Evolutionary conservation across 2,329 filamentous ascomycete species (phyloP), one percentile per base, ranked within the genome.

Genomic region (Trichoderma hamatum): DNA sequence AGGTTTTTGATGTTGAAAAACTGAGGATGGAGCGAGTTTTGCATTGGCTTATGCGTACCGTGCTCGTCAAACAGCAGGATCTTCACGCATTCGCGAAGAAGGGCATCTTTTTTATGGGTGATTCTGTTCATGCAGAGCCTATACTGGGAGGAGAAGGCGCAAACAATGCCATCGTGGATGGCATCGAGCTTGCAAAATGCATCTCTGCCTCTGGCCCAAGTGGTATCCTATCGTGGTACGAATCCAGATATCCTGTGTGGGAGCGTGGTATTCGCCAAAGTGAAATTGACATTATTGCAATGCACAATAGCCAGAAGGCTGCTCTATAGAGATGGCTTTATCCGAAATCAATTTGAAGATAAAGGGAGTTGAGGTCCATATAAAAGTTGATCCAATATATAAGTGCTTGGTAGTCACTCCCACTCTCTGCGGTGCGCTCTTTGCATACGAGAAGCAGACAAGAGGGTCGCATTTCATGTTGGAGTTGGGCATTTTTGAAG

Each of bases 11-110:
- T 49, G 58, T 26, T 3, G 67, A 69, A 16, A 69, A 69, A 5
- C 26, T 69, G 36, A 58, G 51, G 39, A 46, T 46, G 24, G 59
- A 63, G 24, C 59, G 67, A 6, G 32, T 69, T 32, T 39, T 69
- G 58, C 67, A 69, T 51, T 69, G 67, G 67, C 67, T 69, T 43
- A 69, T 69, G 67, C 67, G 67, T 32, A 49, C 58, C 6, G 59
- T 69, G 24, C 24, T 69, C 4, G 67, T 69, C 36, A 32, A 49
- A 62, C 59, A 62, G 49, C 59, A 55, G 24, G 69, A 64, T 28
- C 69, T 70, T 43, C 5, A 21, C 30, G 14, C 51, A 5, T 32
- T 67, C 30, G 63, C 68, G 11, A 30, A 54, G 16, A 68, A 59
- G 58, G 51, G 63, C 4, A 39, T 46, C 9, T 64, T 68, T 39